phyloP scores from a whole-genome alignment of 345 rosid genomes.

The Citrus reticulata region DNA sequence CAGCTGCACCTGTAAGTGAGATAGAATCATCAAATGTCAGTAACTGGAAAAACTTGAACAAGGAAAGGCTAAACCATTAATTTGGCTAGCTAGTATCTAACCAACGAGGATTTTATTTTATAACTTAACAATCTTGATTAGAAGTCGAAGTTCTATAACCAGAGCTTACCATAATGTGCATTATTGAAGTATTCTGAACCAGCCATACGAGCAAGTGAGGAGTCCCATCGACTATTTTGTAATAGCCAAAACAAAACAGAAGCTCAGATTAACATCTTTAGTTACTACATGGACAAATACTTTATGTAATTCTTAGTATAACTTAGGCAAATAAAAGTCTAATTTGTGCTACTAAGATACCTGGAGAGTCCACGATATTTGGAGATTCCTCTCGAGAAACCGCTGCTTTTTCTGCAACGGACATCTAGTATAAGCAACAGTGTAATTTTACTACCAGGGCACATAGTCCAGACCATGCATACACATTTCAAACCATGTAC shows the following conservation, averaged over 20 bases:
- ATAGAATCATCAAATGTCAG: conserved; percentile 8
- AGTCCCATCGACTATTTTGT: conserved; percentile 74
- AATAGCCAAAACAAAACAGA: conserved; percentile 12
- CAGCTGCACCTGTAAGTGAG: conserved; percentile 49
- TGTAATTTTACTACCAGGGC: background rate
- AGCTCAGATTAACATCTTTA: conserved; percentile 1
- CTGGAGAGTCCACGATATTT: conserved; percentile 95
- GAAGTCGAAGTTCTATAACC: conserved; percentile 4
- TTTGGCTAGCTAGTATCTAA: background rate
- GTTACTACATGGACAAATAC: background rate
- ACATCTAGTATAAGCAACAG: conserved; percentile 28
- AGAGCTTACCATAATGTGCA: conserved; percentile 56
- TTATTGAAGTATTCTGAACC: conserved; percentile 80
- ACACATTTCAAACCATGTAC: conserved; percentile 13
- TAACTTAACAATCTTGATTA: background rate
- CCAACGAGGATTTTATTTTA: conserved; percentile 8
- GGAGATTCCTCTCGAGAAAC: conserved; percentile 90
- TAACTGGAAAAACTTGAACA: background rate
- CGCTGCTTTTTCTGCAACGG: conserved; percentile 89
- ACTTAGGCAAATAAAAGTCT: background rate
- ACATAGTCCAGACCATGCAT: conserved; percentile 7
- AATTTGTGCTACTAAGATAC: conserved; percentile 32
- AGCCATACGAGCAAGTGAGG: conserved; percentile 69
- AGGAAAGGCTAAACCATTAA: background rate
- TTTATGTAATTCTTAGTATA: background rate